Base-by-base conservation (phyloP, 306 rosid species). In the Gastrolobium villosum region DNA sequence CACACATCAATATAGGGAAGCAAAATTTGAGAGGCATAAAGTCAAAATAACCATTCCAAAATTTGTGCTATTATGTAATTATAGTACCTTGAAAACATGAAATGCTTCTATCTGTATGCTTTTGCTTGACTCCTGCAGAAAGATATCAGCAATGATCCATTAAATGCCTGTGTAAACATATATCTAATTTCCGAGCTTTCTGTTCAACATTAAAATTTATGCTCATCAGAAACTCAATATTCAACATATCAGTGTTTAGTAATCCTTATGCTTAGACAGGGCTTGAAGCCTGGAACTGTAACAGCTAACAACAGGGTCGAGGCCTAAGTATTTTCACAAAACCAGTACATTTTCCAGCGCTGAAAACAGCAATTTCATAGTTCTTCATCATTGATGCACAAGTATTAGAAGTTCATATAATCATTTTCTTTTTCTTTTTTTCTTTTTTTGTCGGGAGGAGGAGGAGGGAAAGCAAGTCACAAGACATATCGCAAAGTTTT, bases 91-190 rank as follows among this genome's bases (percentile, higher is more conserved):
- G 80, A 92, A 94, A 67, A 92, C 94, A 82, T 94, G 98, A 82
- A 94, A 94, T 77, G 97, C 93, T 79, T 94, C 98, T 11, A 89
- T 82, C 80, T 92, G 98, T 66, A 94, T 94, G 92, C 92, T 94
- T 88, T 92, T 94, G 93, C 97, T 92, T 20, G 96, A 89, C 76
- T 94, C 98, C 98, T 94, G 84, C 82, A 79, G 57, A 65, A 30
- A 57, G 36, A 81, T 82, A 61, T 59, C 48, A 80, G 28, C 37
- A 77, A 70, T 44, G 63, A 20, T 30, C 63, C 75, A 64, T 60
- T 68, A 60, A 60, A 14, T 40, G 49, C n/a, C 32, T 8, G 69
- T 20, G 10, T 41, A 48, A 53, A 78, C 28, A 62, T 55, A 70
- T 43, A 61, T 65, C 32, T 36, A 79, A 32, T 30, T 49, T 9